phyloP scores from a whole-genome alignment of 163 green algal species.

The Chlamydomonas reinhardtii region DNA sequence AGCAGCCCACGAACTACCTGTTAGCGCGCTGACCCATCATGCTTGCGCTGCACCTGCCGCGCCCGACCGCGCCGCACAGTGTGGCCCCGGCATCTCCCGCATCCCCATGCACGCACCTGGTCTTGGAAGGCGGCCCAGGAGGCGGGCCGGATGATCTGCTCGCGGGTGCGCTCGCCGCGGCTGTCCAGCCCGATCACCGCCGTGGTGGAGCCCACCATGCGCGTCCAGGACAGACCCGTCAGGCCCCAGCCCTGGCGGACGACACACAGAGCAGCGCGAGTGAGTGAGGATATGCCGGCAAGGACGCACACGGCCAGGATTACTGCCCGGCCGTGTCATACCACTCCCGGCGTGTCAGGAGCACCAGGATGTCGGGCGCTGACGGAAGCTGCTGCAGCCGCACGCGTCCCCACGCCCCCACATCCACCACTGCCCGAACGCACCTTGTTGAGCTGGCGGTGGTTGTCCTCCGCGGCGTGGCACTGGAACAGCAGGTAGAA shows the following conservation, averaged over 20 bases:
- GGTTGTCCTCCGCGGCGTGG: constrained; percentile 69
- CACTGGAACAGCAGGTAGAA: constrained; percentile 89
- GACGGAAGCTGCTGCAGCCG: too few relatives aligned
- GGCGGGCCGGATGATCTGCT: constrained; percentile 63
- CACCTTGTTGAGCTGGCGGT: constrained; percentile 50
- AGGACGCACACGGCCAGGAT: too few relatives aligned
- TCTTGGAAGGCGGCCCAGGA: constrained; percentile 51
- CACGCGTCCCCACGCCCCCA: too few relatives aligned
- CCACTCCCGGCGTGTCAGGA: too few relatives aligned
- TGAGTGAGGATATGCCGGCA: too few relatives aligned
- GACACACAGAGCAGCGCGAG: not conserved
- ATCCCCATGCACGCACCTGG: constrained; percentile 2
- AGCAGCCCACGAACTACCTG: too few relatives aligned
- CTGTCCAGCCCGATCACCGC: constrained; percentile 76
- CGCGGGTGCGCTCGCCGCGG: constrained; percentile 67
- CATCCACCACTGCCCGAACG: too few relatives aligned
- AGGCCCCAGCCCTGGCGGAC: constrained; percentile 48
- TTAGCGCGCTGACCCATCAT: too few relatives aligned
- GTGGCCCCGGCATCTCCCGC: too few relatives aligned
- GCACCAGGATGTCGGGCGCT: too few relatives aligned
- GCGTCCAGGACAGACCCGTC: constrained; percentile 41
- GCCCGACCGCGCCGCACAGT: too few relatives aligned
- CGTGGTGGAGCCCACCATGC: constrained; percentile 66
- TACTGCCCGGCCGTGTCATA: too few relatives aligned
- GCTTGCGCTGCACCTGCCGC: not conserved